A percentile compares a stretch with the other conserved stretches of the same genome.
Conservation (phyloP, 176 grass and related monocot genomes). For the Oryza rufipogon region DNA sequence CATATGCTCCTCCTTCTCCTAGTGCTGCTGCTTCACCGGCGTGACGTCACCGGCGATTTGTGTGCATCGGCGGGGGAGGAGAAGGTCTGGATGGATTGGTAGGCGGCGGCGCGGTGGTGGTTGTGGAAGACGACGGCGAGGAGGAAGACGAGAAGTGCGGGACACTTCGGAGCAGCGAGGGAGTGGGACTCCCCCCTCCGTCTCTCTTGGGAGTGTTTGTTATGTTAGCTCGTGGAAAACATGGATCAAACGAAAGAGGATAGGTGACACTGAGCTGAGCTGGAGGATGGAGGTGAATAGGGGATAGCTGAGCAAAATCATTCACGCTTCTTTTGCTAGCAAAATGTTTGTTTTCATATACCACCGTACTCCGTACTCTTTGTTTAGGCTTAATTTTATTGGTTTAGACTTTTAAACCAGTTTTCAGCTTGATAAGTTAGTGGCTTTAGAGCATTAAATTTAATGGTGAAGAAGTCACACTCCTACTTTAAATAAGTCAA, state of each 20-base stretch:
- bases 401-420: no score
- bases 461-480: no score
- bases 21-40: background rate
- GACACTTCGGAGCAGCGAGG: constrained; percentile 20
- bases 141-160: constrained; percentile 37
- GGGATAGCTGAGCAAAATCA: no score
- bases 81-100: background rate
- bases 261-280: constrained; percentile 3
- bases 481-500: no score
- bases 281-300: background rate
- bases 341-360: no score
- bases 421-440: no score
- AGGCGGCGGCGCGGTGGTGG: background rate
- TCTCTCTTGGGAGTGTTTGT: background rate
- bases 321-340: no score
- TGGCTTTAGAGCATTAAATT: no score
- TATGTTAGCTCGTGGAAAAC: background rate
- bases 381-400: no score
- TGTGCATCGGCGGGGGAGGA: no score
- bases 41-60: background rate
- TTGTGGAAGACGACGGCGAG: background rate
- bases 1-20: constrained; percentile 19
- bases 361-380: no score
- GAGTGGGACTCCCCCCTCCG: background rate
- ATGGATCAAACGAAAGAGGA: background rate